Evolutionary conservation across 345 rosid species (phyloP).

Genomic region (Cardamine chenopodiifolia): DNA sequence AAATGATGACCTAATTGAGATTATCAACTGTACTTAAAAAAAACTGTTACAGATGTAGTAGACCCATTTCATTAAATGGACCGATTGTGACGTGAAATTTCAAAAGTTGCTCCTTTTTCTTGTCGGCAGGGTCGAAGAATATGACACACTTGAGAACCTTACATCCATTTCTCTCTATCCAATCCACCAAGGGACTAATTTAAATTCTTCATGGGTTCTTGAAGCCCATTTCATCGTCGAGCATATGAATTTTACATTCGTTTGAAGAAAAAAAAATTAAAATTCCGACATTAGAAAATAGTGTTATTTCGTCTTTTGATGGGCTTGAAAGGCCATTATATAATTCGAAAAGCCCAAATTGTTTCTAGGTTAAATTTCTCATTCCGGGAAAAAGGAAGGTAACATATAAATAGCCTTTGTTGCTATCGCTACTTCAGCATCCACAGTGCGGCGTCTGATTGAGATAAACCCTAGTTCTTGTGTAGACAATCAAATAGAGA

Average conservation of each 20-base stretch:
- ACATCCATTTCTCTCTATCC: no score
- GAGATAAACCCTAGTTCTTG: conserved; percentile 14
- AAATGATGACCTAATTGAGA: not conserved
- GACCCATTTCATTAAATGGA: not conserved
- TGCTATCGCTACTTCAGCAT: not conserved
- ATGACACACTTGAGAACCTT: no score
- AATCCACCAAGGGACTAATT: no score
- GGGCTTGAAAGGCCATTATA: no score
- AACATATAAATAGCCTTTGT: not conserved
- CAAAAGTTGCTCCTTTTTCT: not conserved
- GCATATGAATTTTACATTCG: no score
- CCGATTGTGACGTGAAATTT: not conserved
- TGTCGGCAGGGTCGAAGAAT: no score
- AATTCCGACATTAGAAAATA: no score
- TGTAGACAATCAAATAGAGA: conserved; percentile 22
- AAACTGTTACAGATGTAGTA: not conserved
- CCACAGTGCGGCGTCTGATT: not conserved
- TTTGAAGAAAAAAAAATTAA: no score
- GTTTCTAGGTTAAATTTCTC: conserved; percentile 11
- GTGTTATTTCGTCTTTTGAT: no score
- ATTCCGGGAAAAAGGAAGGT: not conserved
- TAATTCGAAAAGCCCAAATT: conserved; percentile 14
- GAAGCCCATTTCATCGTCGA: no score
- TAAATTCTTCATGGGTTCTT: no score
- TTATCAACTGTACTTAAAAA: not conserved